Percentiles rank a stretch among this genome's conserved stretches.
Conservation (phyloP, 169 alveolate species). For the Plasmodium berghei region DNA sequence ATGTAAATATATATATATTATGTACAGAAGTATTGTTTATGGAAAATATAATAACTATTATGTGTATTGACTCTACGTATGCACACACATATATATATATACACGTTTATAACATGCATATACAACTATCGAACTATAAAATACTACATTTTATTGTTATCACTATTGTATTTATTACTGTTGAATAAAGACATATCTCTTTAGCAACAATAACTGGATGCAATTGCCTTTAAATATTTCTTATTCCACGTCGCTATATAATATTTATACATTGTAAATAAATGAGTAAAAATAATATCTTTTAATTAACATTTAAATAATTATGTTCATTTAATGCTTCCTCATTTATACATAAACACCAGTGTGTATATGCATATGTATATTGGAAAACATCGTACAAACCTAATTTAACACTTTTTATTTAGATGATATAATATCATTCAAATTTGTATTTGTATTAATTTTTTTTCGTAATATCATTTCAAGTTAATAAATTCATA, state of each 20-base stretch:
- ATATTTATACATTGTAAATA: conserved; percentile 21
- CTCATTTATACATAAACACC: not conserved
- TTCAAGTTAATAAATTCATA: conserved; percentile 3
- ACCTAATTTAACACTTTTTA: not conserved
- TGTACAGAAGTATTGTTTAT: not conserved
- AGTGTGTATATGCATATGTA: not conserved
- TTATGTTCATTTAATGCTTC: not conserved
- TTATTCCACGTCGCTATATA: not conserved
- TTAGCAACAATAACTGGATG: not conserved
- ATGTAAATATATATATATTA: conserved; percentile 3
- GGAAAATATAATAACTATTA: no score
- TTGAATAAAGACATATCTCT: not conserved
- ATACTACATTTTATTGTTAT: not conserved
- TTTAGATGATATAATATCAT: conserved; percentile 42
- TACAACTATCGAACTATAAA: not conserved
- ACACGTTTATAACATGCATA: not conserved
- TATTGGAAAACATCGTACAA: not conserved
- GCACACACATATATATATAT: no score
- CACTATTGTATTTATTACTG: not conserved
- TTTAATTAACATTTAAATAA: conserved; percentile 52
- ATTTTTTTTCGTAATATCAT: conserved; percentile 8
- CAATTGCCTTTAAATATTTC: not conserved
- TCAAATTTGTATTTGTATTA: conserved; percentile 4
- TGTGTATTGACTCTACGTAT: no score
- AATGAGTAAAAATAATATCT: conserved; percentile 3